Base-by-base conservation (phyloP, 371 early-diverging fungal genomes). In the Rhizopus stolonifer region DNA sequence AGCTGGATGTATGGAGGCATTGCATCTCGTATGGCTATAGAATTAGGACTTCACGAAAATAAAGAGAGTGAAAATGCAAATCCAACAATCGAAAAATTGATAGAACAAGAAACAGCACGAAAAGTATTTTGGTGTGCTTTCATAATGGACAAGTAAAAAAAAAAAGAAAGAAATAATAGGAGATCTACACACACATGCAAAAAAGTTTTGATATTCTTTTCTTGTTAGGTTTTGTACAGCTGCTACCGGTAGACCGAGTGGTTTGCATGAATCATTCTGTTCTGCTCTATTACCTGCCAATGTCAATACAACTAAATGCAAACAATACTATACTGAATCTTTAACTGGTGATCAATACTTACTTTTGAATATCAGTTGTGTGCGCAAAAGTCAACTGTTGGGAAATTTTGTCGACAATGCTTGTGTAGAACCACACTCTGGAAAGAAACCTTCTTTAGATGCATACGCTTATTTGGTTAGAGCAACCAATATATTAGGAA, bases 1-100 rank as follows among this genome's bases (percentile, higher is more conserved):
- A 75, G 83, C 9, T 87, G 86, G 86, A 83, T 84, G 85, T 85
- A 79, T 70, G 69, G 70, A 4, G 86, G 86, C n/a, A 81, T 85
- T 73, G 84, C 85, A 1, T 70, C 78, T 11, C 59, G 87, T 8
- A 80, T 79, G 74, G 79, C 80, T 0, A 65, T 78, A 49, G 83
- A 86, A 26, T 42, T 86, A 0, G 80, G 80, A 1, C 51, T 86
- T 43, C 78, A 86, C 55, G 75, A 74, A 10, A 83, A 86, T 32
- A 60, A 39, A 4, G 65, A 67, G n/a, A 36, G 56, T 2, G 69
- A 66, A 8, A 49, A 32, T n/a, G 49, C 56, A 13, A 49, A 52
- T 11, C 39, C 63, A 21, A 50, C 64, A 6, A 24, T 49, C 2
- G 69, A 70, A 1, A 53, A 52, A 15, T 74, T 81, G 76, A 69